Conservation (phyloP, 768 basidiomycete species). For the Boletus patriciae region DNA sequence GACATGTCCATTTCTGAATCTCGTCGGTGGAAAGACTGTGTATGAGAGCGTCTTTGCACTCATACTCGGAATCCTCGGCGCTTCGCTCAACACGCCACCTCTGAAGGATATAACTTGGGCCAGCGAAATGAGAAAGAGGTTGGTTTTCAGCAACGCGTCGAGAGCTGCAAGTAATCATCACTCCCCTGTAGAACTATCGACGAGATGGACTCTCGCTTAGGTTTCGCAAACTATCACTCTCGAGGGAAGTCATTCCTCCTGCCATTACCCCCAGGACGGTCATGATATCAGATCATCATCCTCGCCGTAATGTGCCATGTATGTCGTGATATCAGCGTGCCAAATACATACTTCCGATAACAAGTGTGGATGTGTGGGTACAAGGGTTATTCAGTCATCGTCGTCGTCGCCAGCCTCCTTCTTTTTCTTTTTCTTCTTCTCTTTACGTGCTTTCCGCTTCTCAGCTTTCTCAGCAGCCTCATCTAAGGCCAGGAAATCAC, state of each 20-base stretch:
- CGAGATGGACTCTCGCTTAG: slow-evolving; percentile 68
- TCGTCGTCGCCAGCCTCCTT: slow-evolving; percentile 28
- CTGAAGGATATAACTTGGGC: slow-evolving; percentile 87
- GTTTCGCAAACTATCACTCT: slow-evolving; percentile 64
- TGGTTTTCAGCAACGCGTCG: slow-evolving; percentile 22
- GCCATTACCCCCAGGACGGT: slow-evolving; percentile 1
- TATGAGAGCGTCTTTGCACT: slow-evolving; percentile 65
- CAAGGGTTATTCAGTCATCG: slow-evolving; percentile 30
- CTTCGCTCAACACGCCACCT: slow-evolving; percentile 63
- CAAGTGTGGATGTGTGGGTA: neutral
- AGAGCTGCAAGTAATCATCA: neutral
- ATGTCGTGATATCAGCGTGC: neutral
- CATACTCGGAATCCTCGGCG: slow-evolving; percentile 68
- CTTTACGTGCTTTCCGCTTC: slow-evolving; percentile 73
- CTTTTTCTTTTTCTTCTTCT: slow-evolving; percentile 61
- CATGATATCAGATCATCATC: slow-evolving; percentile 3
- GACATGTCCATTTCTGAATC: neutral
- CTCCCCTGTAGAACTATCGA: slow-evolving; percentile 58
- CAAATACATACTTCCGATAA: slow-evolving; percentile 5
- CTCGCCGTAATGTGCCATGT: neutral
- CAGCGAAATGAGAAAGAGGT: slow-evolving; percentile 86
- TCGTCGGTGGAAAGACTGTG: slow-evolving; percentile 49
- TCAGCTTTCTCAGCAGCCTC: slow-evolving; percentile 60
- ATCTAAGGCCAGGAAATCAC: slow-evolving; percentile 78
- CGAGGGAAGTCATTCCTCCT: slow-evolving; percentile 44